A percentile compares a stretch with the other conserved stretches of the same genome.
phyloP scores from a whole-genome alignment of 768 basidiomycete genomes.

The Pleurotus djamor region DNA sequence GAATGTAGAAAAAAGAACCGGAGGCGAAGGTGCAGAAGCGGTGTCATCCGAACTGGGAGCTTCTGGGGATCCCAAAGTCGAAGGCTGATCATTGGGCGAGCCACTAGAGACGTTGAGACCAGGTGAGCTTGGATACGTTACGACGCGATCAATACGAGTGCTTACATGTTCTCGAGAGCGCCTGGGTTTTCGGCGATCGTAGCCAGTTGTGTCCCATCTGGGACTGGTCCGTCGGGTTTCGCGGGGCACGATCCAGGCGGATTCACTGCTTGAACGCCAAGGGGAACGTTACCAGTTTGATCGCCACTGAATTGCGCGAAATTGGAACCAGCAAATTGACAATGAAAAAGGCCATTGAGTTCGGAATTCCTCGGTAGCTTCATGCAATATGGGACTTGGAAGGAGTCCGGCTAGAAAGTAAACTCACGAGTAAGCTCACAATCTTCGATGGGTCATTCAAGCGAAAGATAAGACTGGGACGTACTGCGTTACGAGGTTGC shows the following conservation, averaged over 20 bases:
- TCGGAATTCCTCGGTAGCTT: slow-evolving; percentile 44
- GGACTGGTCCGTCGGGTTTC: slow-evolving; percentile 36
- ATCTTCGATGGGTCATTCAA: background rate
- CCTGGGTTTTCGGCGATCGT: slow-evolving; percentile 33
- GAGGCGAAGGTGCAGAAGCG: too few relatives aligned
- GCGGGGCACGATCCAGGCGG: slow-evolving; percentile 48
- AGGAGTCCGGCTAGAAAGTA: slow-evolving; percentile 35
- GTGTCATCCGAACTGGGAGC: too few relatives aligned
- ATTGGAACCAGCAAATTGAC: slow-evolving; percentile 42
- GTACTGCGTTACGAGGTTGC: slow-evolving; percentile 49
- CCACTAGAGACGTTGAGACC: background rate
- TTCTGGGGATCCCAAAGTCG: too few relatives aligned
- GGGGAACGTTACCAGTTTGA: slow-evolving; percentile 42
- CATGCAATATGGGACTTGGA: slow-evolving; percentile 49
- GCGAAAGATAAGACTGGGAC: slow-evolving; percentile 4
- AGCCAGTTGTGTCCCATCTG: slow-evolving; percentile 42
- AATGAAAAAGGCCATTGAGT: slow-evolving; percentile 53
- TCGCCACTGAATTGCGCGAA: slow-evolving; percentile 39
- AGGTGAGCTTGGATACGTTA: background rate
- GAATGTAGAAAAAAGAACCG: too few relatives aligned
- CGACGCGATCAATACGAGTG: background rate
- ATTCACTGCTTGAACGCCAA: slow-evolving; percentile 35
- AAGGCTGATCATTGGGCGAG: too few relatives aligned
- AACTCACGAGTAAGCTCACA: background rate
- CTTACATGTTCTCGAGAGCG: background rate